Base-by-base conservation (phyloP, 331 rosid genomes). In the Pyrus hybrid region DNA sequence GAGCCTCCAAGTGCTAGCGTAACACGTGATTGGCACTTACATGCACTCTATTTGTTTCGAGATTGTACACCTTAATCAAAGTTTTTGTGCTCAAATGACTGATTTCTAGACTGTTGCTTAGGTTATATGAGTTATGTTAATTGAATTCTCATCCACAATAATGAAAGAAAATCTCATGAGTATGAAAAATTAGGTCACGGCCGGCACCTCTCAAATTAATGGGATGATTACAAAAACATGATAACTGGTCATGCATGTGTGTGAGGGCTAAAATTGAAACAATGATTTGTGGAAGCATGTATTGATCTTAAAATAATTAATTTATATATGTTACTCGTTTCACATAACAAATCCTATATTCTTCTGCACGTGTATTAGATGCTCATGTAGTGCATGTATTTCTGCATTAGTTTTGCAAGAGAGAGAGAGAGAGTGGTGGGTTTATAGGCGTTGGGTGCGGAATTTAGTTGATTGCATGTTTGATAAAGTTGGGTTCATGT, bases 381-480 rank as follows among this genome's bases (percentile, higher is more conserved):
- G 13, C 64, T 21, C 64, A 60, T 12, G 64, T 60, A 43, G 16
- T 12, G 64, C 18, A 60, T 60, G 29, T 60, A 56, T 8, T 56
- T 56, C 22, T 56, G 61, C 23, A 56, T 21, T 60, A 16, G 30
- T 26, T 62, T 64, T 18, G 23, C 45, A 18, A 14, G 60, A 51
- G 22, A 54, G 22, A 49, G 8, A 13, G 3, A 54, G 28, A 22
- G 1, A 64, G 26, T 32, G 70, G 71, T 35, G 20, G 56, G 32
- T 35, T 67, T 22, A 21, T 67, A 2, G 69, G 77, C n/a, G n/a
- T n/a, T n/a, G n/a, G n/a, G n/a, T 72, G 69, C 60, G 61, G 77
- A 62, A 62, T 61, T 73, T 73, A 73, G 77, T 73, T 43, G 69
- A 73, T 73, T 73, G 70, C 77, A 73, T 73, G 77, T 73, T 73